Base-by-base conservation (phyloP, 2,329 filamentous ascomycete genomes). In the Sarocladium strictum region DNA sequence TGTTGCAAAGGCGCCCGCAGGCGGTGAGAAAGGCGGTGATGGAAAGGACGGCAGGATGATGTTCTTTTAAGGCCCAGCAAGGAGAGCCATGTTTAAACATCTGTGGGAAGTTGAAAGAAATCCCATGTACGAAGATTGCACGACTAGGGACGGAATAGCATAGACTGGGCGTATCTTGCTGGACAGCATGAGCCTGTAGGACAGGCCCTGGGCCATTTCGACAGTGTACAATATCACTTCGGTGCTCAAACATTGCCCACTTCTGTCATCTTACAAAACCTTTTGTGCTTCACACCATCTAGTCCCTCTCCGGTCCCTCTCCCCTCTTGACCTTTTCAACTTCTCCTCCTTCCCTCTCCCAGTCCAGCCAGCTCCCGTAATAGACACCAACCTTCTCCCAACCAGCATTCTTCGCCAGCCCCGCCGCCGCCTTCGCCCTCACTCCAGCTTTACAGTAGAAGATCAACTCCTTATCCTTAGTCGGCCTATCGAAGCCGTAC, bases 371-470 rank as follows among this genome's bases (percentile, higher is more conserved):
- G 66, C 85, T 89, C 1, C 88, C 89, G 2, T 78, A 74, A 65
- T 90, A 93, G 72, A 91, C 87, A 19, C 82, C 83, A 0, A 89
- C 82, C 7, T 78, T 80, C 50, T 72, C 70, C 78, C 89, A 97
- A 10, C 93, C 93, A 2, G 85, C 86, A 65, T 88, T 80, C 62
- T 77, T 76, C 27, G 94, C 94, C 68, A 97, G 70, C 59, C 80
- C 78, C 6, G 91, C 91, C 6, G 92, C 92, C 1, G 88, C 82
- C 45, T 78, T 76, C 62, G 89, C 90, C 66, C 94, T 78, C 59
- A 97, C 89, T 2, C 94, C 94, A 0, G 92, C 86, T 74, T 90
- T 95, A 73, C 94, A 99, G 70, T 96, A 97, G 64, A 97, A 94
- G 3, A 97, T 78, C 14, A 96, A 68, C 59, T 81, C 76, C 29